Base-by-base conservation (phyloP, 176 grass and related monocot species). In the Echinochloa phyllopogon region DNA sequence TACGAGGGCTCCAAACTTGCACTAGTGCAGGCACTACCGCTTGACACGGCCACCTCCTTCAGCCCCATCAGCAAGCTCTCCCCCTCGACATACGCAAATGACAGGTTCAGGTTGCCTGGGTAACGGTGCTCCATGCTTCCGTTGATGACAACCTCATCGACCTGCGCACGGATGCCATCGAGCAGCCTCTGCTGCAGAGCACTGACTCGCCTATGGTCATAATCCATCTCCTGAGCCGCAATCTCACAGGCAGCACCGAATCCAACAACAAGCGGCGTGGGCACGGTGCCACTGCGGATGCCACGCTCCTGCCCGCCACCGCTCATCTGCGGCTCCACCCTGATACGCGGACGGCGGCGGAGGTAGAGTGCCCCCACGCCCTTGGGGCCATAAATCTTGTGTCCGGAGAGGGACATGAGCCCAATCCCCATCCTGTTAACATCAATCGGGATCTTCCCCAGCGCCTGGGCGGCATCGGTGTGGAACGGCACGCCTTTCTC, bases 301-400 rank as follows among this genome's bases (percentile, higher is more conserved):
- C 96, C 93, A 0, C 96, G 90, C 47, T 98, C 96, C 83, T 98
- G 93, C 3, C 96, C 96, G 5, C 96, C 96, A 0, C 96, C 93
- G 11, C 74, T 98, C 96, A 98, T 98, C 87, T 98, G 96, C 6
- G 96, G 87, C 67, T 98, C 96, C 33, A 98, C 89, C 1, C 93
- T 86, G n/a, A 98, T 91, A 4, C 96, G 93, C 0, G 96, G 96
- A 5, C 93, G 91, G n/a, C 96, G 87, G 44, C 93, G 93, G 16
- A 98, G 68, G 74, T 98, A 98, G 73, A 98, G 89, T 0, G 96
- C 96, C 0, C 96, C 96, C 3, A 98, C 91, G 3, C 96, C 91
- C 82, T 98, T 98, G 61, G 96, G 96, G 10, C 96, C 96, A 6
- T 98, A 98, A 63, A 98, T 98, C 87, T 98, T 95, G 83, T 98